Evolutionary conservation across 345 rosid genomes (phyloP).

Genomic region (Euclidium syriacum): DNA sequence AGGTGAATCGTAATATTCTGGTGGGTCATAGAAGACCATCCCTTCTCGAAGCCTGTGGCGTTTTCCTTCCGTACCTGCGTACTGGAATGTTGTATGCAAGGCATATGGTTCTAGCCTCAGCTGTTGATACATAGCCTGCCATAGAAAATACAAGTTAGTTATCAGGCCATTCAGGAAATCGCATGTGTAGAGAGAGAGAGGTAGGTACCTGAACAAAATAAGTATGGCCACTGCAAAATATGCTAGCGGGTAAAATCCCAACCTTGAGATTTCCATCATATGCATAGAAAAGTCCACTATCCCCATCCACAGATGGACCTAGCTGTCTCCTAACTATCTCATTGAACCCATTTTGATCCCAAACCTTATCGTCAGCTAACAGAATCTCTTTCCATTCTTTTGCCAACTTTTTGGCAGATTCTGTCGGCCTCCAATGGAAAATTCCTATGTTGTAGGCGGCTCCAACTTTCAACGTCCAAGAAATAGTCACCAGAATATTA

Average conservation of each 20-base stretch:
- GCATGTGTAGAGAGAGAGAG: no score
- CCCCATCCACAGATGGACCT: conserved; percentile 85
- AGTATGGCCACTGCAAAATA: conserved; percentile 96
- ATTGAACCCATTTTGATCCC: conserved; percentile 99
- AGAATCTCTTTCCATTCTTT: conserved; percentile 93
- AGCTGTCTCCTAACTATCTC: conserved; percentile 70
- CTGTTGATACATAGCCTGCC: conserved; percentile 83
- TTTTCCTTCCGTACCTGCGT: conserved; percentile 96
- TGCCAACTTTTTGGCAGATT: conserved; percentile 70
- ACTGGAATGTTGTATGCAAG: conserved; percentile 94
- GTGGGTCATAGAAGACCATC: conserved; percentile 83
- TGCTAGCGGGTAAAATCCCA: conserved; percentile 90
- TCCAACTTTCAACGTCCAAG: conserved; percentile 44
- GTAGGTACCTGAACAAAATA: conserved; percentile 82
- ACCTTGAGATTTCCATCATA: conserved; percentile 91
- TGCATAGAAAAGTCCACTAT: conserved; percentile 77
- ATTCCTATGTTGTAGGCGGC: conserved; percentile 95
- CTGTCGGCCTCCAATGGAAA: conserved; percentile 96
- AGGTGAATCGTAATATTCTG: conserved; percentile 76
- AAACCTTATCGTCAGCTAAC: conserved; percentile 81
- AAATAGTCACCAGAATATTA: conserved; percentile 9
- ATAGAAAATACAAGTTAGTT: conserved; percentile 9
- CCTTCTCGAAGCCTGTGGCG: conserved; percentile 93
- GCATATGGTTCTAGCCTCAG: conserved; percentile 91
- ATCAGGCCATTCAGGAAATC: neutral